phyloP scores from a whole-genome alignment of 331 rosid species.

The Dryas integrifolia region DNA sequence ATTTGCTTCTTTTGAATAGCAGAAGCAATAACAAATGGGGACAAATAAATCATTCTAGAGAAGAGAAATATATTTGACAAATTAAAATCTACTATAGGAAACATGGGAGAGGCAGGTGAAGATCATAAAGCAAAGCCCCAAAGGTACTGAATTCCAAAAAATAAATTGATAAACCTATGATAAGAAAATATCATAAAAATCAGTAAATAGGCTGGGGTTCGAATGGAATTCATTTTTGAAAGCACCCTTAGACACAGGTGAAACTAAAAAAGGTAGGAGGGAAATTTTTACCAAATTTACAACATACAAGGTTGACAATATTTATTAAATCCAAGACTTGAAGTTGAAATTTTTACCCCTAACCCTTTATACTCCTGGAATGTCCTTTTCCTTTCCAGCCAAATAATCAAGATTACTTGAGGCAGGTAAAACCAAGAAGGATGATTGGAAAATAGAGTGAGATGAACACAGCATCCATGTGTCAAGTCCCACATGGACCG shows the following conservation, averaged over 20 bases:
- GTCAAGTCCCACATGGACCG: background rate
- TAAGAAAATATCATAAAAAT: background rate
- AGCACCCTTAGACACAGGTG: background rate
- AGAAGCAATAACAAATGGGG: slow-evolving; percentile 7
- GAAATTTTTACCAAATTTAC: background rate
- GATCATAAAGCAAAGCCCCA: background rate
- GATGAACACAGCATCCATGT: background rate
- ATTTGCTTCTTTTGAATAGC: slow-evolving; percentile 9
- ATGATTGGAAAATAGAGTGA: background rate
- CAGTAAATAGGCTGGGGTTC: background rate
- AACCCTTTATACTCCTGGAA: no score
- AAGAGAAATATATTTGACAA: background rate
- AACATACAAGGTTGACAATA: background rate
- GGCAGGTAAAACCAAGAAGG: background rate
- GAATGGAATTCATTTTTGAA: background rate
- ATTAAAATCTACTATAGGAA: background rate
- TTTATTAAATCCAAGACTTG: background rate
- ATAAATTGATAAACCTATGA: background rate
- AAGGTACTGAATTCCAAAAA: background rate
- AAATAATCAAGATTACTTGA: background rate
- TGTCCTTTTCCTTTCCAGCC: no score
- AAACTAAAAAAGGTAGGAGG: background rate
- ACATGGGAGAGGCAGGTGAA: background rate
- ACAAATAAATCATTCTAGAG: background rate
- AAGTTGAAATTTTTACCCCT: background rate